A percentile compares a stretch with the other conserved stretches of the same genome.
phyloP scores from a whole-genome alignment of 805 yeast genomes.

The Gaillardinia entomophila region DNA sequence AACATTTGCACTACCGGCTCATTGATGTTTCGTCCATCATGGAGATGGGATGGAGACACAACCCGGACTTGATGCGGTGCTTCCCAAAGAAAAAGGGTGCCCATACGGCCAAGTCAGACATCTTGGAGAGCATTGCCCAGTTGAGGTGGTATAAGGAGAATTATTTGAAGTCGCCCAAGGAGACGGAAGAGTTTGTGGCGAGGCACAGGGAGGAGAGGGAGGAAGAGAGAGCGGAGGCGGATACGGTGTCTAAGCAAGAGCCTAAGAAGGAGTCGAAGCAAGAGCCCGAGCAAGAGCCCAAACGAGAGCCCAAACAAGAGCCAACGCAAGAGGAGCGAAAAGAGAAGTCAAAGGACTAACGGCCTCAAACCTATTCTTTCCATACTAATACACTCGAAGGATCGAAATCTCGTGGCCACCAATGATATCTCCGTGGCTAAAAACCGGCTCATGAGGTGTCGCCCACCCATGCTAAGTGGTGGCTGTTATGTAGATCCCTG shows the following conservation, averaged over 20 bases:
- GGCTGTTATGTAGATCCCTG: no score
- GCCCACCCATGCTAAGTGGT: no score
- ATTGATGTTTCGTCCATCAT: slow-evolving; percentile 85
- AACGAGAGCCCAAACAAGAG: no score
- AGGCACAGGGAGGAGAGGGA: slow-evolving; percentile 1
- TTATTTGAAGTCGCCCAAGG: slow-evolving; percentile 41
- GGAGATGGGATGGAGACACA: slow-evolving; percentile 78
- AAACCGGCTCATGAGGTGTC: no score
- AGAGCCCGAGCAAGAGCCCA: neutral
- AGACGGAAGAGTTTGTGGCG: slow-evolving; percentile 6
- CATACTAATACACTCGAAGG: no score
- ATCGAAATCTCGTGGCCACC: no score
- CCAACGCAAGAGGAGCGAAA: no score
- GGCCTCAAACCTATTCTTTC: no score
- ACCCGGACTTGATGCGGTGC: slow-evolving; percentile 50
- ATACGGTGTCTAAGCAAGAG: neutral
- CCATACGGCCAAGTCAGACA: slow-evolving; percentile 89
- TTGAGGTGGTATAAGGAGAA: slow-evolving; percentile 69
- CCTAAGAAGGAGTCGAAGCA: neutral
- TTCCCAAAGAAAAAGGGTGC: slow-evolving; percentile 60
- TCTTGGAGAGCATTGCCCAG: slow-evolving; percentile 82
- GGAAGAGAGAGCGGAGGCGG: neutral
- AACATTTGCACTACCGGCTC: slow-evolving; percentile 63
- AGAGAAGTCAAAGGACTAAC: no score
- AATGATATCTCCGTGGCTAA: no score